Base-by-base conservation (phyloP, 495 filamentous ascomycete species). In the Penicillium ochrochloron region DNA sequence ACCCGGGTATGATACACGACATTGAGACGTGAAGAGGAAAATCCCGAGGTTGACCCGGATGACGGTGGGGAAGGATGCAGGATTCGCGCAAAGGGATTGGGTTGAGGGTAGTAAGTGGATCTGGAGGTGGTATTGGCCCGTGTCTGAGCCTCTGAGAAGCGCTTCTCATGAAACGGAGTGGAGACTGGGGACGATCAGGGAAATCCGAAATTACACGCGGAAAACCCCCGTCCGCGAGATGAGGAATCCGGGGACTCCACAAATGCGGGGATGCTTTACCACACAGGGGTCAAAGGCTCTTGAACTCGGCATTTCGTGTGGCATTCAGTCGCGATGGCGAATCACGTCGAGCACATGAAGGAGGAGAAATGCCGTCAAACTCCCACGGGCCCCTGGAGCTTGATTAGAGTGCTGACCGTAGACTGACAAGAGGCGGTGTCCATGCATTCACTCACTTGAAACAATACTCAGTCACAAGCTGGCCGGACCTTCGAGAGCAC, bases 211-310 rank as follows among this genome's bases (percentile, higher is more conserved):
- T 57, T 23, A 54, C 6, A 8, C 11, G 14, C 39, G 27, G 37
- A 29, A 50, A 29, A 31, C 6, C 27, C 27, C 41, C 11, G n/a
- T 37, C 10, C 27, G 14, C 37, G 2, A 0, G 2, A 34, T 15
- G 27, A 56, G 29, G 14, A 62, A 57, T 65, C 59, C 63, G 66
- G 67, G 67, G 63, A 56, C 68, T 67, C 64, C 64, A 63, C 64
- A 70, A 56, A 65, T 66, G 64, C 60, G 61, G 66, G 55, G 63
- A 25, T 27, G 25, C 29, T 9, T 52, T 1, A 19, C 35, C 41
- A 14, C 51, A 17, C 23, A 19, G 37, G 41, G 25, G 37, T 14
- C 5, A 10, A 55, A 50, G 65, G 65, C 56, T 61, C 12, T 17
- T 63, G 51, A 41, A 25, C 9, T 57, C 65, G 60, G 65, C 65